phyloP scores from a whole-genome alignment of 2,329 filamentous ascomycete genomes.

The Paecilomyces sp. region DNA sequence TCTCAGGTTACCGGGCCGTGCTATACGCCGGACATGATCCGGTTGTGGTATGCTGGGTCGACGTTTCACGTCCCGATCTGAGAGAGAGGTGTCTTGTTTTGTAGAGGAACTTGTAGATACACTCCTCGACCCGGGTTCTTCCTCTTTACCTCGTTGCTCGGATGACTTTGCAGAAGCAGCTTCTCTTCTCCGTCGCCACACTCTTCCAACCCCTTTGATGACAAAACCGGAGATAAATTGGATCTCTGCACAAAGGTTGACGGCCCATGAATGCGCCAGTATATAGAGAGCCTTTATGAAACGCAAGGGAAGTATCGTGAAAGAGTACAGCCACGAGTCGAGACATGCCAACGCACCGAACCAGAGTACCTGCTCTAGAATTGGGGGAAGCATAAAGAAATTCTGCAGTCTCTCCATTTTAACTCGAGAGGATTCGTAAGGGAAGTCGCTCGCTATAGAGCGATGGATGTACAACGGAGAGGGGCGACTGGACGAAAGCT shows the following conservation, averaged over 20 bases:
- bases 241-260: constrained; percentile 64
- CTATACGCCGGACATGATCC: constrained; percentile 20
- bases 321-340: constrained; percentile 93
- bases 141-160: constrained; percentile 13
- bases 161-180: constrained; percentile 6
- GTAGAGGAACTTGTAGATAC: constrained; percentile 5
- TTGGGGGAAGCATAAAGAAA: constrained; percentile 72
- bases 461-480: constrained; percentile 59
- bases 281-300: constrained; percentile 76
- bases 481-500: constrained; percentile 54
- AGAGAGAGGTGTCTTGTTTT: constrained; percentile 7
- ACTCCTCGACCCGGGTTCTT: constrained; percentile 11
- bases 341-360: constrained; percentile 89
- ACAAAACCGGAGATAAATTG: constrained; percentile 69
- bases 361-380: constrained; percentile 74
- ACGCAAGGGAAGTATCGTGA: constrained; percentile 86
- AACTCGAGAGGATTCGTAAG: constrained; percentile 86
- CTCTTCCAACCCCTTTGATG: constrained; percentile 67
- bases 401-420: constrained; percentile 91
- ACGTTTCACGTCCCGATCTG: constrained; percentile 16
- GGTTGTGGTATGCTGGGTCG: constrained; percentile 6
- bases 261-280: constrained; percentile 69
- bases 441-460: constrained; percentile 51
- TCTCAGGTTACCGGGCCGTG: constrained; percentile 28
- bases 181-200: constrained; percentile 58